These are phyloP conservation scores for Xylaria palmicola DNA, from an alignment of 495 filamentous ascomycete species.

Conservation along the genomic window DNA sequence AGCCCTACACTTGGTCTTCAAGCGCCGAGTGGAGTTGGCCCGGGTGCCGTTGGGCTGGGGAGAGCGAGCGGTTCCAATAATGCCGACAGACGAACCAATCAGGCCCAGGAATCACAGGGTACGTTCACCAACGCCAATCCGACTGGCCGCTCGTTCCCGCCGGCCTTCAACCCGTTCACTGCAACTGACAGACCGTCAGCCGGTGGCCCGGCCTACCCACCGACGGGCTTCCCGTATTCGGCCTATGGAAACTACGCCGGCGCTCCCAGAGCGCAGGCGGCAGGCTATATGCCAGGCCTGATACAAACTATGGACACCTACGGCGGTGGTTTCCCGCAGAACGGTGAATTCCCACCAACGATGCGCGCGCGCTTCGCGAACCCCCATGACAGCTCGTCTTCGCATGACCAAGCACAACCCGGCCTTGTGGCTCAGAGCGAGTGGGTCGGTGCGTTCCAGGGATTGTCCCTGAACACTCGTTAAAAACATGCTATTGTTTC, in stretches of 20 bases:
- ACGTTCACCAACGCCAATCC: conserved; percentile 36
- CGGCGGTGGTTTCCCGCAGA: conserved; percentile 38
- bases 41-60: conserved; percentile 55
- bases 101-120: conserved; percentile 42
- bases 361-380: conserved; percentile 45
- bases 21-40: conserved; percentile 61
- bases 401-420: conserved; percentile 39
- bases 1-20: conserved; percentile 72
- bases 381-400: conserved; percentile 31
- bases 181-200: conserved; percentile 34
- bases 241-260: conserved; percentile 46
- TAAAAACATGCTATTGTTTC: conserved; percentile 21
- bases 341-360: conserved; percentile 39
- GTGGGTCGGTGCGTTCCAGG: conserved; percentile 51
- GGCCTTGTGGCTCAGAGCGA: conserved; percentile 39
- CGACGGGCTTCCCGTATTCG: conserved; percentile 39
- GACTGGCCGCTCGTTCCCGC: conserved; percentile 38
- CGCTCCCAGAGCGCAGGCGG: conserved; percentile 37
- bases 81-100: conserved; percentile 48
- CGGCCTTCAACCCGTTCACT: conserved; percentile 37
- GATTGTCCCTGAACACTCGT: conserved; percentile 53
- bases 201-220: conserved; percentile 34
- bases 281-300: conserved; percentile 36
- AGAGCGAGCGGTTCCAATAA: conserved; percentile 36
- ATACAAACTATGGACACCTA: conserved; percentile 45